These are phyloP conservation scores for Amylocarpus encephaloides DNA, from an alignment of 2,329 filamentous ascomycete genomes.

Conservation along the genomic window DNA sequence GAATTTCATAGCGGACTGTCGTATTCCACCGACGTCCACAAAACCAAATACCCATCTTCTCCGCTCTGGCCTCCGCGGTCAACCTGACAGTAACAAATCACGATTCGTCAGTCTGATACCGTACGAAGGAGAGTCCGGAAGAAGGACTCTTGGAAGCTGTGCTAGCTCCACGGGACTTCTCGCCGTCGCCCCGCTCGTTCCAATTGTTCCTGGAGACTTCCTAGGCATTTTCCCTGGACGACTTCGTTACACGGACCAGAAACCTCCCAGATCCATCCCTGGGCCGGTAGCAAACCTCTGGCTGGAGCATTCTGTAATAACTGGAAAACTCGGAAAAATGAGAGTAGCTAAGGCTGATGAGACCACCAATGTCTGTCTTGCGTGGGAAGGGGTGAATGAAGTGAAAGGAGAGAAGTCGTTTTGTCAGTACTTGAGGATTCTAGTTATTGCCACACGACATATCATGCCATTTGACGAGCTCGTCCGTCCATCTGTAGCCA, in stretches of 20 bases:
- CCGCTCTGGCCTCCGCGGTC: constrained; percentile 11
- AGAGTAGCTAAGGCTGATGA: constrained; percentile 14
- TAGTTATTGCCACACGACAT: constrained; percentile 18
- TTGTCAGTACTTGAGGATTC: constrained; percentile 16
- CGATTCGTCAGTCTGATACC: constrained; percentile 12
- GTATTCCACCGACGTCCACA: constrained; percentile 9
- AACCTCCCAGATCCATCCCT: constrained; percentile 8
- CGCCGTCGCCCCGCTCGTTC: constrained; percentile 4
- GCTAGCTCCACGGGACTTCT: constrained; percentile 11
- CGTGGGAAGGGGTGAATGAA: constrained; percentile 19
- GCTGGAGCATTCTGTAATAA: constrained; percentile 15
- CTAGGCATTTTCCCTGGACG: constrained; percentile 10
- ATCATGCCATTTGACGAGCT: constrained; percentile 18
- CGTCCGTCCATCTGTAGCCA: too few species aligned
- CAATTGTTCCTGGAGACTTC: constrained; percentile 11
- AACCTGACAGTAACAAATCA: constrained; percentile 12
- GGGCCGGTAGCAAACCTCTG: constrained; percentile 13
- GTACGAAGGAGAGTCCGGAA: constrained; percentile 11
- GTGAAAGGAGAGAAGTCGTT: constrained; percentile 12
- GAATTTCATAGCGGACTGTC: constrained; percentile 10
- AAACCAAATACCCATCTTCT: constrained; percentile 15
- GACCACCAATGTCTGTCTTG: constrained; percentile 18
- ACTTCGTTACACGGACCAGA: constrained; percentile 10
- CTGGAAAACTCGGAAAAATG: constrained; percentile 17
- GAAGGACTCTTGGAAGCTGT: constrained; percentile 8